Conservation (phyloP, 495 filamentous ascomycete genomes). For the Rusavskia elegans region DNA sequence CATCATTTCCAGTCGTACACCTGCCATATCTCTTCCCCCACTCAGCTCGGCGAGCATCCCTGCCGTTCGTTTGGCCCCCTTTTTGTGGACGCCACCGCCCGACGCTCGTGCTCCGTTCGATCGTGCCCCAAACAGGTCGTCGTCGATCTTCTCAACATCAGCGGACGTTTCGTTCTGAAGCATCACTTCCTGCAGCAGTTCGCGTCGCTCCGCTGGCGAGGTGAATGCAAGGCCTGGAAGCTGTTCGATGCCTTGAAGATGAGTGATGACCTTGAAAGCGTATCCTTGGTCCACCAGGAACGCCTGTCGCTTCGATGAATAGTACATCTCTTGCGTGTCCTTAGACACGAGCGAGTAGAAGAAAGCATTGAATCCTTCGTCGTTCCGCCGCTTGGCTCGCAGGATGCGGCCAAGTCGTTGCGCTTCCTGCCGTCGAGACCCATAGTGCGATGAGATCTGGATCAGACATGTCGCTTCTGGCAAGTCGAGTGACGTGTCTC, state of each 20-base stretch:
- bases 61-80: conserved; percentile 57
- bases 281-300: conserved; percentile 98
- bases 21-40: conserved; percentile 75
- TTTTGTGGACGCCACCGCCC: conserved; percentile 27
- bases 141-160: conserved; percentile 62
- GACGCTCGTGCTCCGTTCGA: conserved; percentile 22
- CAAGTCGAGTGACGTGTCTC: conserved; percentile 90
- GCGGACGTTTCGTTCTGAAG: conserved; percentile 70
- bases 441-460: conserved; percentile 96
- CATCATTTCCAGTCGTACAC: not conserved
- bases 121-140: conserved; percentile 65
- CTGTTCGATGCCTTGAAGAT: conserved; percentile 78
- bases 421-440: conserved; percentile 91
- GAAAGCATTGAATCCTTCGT: conserved; percentile 98
- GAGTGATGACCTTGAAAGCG: conserved; percentile 98
- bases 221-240: conserved; percentile 67
- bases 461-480: conserved; percentile 96
- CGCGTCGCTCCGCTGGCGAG: conserved; percentile 66
- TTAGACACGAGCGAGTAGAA: conserved; percentile 97
- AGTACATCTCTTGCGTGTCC: conserved; percentile 96
- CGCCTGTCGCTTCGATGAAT: conserved; percentile 90
- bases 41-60: conserved; percentile 72
- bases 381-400: conserved; percentile 86
- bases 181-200: conserved; percentile 83
- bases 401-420: conserved; percentile 92